Evolutionary conservation across 345 rosid species (phyloP), one percentile per base, ranked within the genome.

Genomic region (Gossypium longicalyx): DNA sequence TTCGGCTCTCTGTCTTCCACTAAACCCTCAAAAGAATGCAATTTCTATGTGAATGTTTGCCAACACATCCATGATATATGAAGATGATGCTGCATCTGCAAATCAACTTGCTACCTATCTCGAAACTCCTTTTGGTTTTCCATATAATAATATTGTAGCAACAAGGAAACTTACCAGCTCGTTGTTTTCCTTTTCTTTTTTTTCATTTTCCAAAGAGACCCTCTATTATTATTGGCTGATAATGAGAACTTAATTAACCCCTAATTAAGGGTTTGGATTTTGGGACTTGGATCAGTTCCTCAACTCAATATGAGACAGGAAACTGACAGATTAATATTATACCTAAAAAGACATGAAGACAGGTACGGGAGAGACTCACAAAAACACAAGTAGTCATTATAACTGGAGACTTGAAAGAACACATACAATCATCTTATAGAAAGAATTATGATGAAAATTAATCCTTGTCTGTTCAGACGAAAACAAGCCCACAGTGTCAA

Each of bases 401-500:
- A 57, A 43, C 66, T 0, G 23, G 20, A 20, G 41, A 43, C 22
- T 43, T 58, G 56, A 72, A 43, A 49, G 10, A 45, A 43, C 58
- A 57, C 52, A 45, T 7, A 23, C 52, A 45, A 70, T 58, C 38
- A 56, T 71, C 11, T 2, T 13, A 44, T 20, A 48, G 9, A 23
- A 58, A 15, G 25, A 47, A 5, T 13, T 53, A 29, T 70, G 62
- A 70, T 70, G 62, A 53, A n/a, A 29, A 52, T 70, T 70, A 52
- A 7, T 29, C 62, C 7, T 17, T 34, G 63, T 54, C 45, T 16
- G 72, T 41, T 34, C 51, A 34, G 51, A 34, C 27, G 41, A 12
- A 77, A 77, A 54, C 58, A 34, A 74, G 41, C n/a, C 34, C 45
- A 29, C 20, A 60, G 45, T 57, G 62, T 73, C 74, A 72, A 72